phyloP scores from a whole-genome alignment of 305 asterid species.

The Solanum hybrid region DNA sequence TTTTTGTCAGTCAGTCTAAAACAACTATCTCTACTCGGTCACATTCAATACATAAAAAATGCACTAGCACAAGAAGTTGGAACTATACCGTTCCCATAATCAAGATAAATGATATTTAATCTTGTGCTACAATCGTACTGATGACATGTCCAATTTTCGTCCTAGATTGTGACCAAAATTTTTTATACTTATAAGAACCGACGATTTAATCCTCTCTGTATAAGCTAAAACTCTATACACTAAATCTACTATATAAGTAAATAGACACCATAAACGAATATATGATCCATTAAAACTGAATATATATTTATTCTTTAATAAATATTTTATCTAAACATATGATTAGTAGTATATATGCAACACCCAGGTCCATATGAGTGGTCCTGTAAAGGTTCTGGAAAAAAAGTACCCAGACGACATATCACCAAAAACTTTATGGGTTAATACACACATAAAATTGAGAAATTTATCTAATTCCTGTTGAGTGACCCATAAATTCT shows the following conservation, averaged over 20 bases:
- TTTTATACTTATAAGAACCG: not conserved
- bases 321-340: not conserved
- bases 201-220: not conserved
- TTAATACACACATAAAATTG: not conserved
- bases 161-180: not conserved
- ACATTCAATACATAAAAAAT: too few relatives aligned
- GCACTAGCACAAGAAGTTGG: too few relatives aligned
- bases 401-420: not conserved
- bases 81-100: too few relatives aligned
- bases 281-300: not conserved
- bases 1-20: too few relatives aligned
- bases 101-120: too few relatives aligned
- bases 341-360: not conserved
- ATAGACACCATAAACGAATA: not conserved
- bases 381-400: not conserved
- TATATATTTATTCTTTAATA: too few relatives aligned
- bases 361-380: not conserved
- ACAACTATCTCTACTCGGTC: too few relatives aligned
- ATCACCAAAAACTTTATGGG: not conserved
- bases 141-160: not conserved
- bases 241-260: not conserved
- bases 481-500: not conserved
- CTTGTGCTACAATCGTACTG: not conserved
- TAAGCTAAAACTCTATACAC: not conserved
- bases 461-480: not conserved